These are phyloP conservation scores for Rauvolfia tetraphylla DNA, from an alignment of 257 asterid species.

Conservation along the genomic window DNA sequence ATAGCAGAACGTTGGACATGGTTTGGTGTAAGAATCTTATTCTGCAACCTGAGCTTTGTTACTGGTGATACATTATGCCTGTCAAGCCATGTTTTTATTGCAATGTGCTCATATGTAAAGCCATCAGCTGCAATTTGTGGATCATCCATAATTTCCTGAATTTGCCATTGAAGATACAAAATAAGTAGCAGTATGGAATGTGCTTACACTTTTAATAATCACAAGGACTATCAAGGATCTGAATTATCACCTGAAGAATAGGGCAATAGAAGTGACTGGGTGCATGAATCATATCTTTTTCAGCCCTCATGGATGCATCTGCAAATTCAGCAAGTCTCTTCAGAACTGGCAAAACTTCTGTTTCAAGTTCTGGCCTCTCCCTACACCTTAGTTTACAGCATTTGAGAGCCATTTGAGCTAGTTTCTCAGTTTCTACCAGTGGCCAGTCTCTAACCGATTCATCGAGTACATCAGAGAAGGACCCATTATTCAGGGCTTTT, in stretches of 20 bases:
- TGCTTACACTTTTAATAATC: not conserved
- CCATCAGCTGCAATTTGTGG: slow-evolving; percentile 93
- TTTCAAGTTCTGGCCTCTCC: slow-evolving; percentile 86
- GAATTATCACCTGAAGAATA: slow-evolving; percentile 59
- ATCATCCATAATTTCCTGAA: slow-evolving; percentile 82
- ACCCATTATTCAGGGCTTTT: slow-evolving; percentile 46
- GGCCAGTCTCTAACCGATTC: slow-evolving; percentile 72
- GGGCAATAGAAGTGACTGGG: slow-evolving; percentile 83
- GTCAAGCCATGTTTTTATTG: slow-evolving; percentile 66
- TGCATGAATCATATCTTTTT: slow-evolving; percentile 29
- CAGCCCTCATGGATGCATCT: slow-evolving; percentile 28
- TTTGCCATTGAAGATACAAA: slow-evolving; percentile 1
- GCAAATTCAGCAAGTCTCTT: slow-evolving; percentile 65
- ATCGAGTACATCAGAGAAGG: slow-evolving; percentile 51
- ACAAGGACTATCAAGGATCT: not conserved
- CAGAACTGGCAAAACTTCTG: slow-evolving; percentile 69
- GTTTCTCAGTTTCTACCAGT: slow-evolving; percentile 52
- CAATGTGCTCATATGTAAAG: slow-evolving; percentile 71
- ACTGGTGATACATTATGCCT: slow-evolving; percentile 63
- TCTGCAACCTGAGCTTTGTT: slow-evolving; percentile 47
- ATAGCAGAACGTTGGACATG: slow-evolving; percentile 62
- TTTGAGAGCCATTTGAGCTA: slow-evolving; percentile 51
- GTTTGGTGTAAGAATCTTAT: slow-evolving; percentile 65
- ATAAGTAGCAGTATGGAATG: slow-evolving; percentile 17
- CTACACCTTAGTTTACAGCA: slow-evolving; percentile 79